These are phyloP conservation scores for Choanephora cucurbitarum DNA, from an alignment of 371 early-diverging fungal genomes.

Conservation along the genomic window DNA sequence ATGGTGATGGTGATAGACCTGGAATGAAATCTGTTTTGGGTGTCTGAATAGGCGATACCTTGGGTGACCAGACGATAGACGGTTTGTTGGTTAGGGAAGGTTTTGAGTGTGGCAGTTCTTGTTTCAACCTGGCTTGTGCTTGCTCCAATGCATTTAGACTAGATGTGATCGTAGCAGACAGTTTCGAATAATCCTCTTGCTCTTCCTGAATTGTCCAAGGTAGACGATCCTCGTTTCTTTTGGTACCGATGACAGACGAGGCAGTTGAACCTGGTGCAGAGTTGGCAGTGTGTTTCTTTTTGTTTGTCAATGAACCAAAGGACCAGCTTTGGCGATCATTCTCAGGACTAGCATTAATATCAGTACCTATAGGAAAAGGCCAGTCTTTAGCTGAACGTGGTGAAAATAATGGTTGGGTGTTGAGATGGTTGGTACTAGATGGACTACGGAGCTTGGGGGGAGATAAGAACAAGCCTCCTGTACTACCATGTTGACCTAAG, in stretches of 20 bases:
- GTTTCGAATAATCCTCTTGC: slow-evolving; percentile 5
- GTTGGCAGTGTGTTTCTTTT: slow-evolving; percentile 11
- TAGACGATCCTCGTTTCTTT: slow-evolving; percentile 13
- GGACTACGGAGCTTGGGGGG: slow-evolving; percentile 13
- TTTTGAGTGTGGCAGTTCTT: slow-evolving; percentile 6
- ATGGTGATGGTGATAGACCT: not conserved
- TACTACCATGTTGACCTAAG: slow-evolving; percentile 4
- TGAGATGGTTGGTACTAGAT: slow-evolving; percentile 22
- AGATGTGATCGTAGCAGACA: slow-evolving; percentile 11
- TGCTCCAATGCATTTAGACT: slow-evolving; percentile 37
- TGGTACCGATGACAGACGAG: slow-evolving; percentile 9
- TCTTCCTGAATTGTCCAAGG: slow-evolving; percentile 28
- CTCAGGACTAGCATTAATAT: not conserved
- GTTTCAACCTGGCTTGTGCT: slow-evolving; percentile 40
- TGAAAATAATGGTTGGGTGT: slow-evolving; percentile 16
- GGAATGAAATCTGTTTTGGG: not conserved
- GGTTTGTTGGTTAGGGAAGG: not conserved
- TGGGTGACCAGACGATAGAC: not conserved
- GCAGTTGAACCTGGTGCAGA: slow-evolving; percentile 5
- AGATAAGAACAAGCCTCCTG: slow-evolving; percentile 18
- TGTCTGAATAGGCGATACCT: not conserved
- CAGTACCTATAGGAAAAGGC: slow-evolving; percentile 31
- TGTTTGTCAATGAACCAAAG: slow-evolving; percentile 32
- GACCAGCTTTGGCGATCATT: slow-evolving; percentile 27
- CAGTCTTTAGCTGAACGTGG: slow-evolving; percentile 23